phyloP scores from a whole-genome alignment of 345 rosid genomes.

The Syzygium oleosum region DNA sequence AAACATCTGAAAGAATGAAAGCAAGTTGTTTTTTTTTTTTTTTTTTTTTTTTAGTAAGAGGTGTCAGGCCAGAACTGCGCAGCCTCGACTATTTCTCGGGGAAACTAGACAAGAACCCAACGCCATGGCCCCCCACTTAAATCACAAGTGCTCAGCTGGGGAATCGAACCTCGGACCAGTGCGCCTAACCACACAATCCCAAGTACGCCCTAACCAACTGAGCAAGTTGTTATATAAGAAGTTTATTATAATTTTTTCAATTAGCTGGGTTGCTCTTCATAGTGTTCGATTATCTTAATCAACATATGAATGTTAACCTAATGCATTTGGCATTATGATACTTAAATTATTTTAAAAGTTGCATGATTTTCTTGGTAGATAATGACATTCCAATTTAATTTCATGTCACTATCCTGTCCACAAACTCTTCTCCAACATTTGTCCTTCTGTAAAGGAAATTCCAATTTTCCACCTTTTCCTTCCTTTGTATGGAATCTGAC shows the following conservation, averaged over 20 bases:
- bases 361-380: conserved; percentile 81
- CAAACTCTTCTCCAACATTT: not conserved
- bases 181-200: too few relatives aligned
- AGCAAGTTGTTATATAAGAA: not conserved
- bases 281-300: not conserved
- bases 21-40: too few relatives aligned
- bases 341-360: not conserved
- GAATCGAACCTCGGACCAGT: too few relatives aligned
- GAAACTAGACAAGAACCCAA: too few relatives aligned
- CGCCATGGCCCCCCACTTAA: too few relatives aligned
- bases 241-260: not conserved
- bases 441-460: not conserved
- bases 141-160: too few relatives aligned
- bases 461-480: not conserved
- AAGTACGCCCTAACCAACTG: too few relatives aligned
- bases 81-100: too few relatives aligned
- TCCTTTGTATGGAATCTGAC: not conserved
- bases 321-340: not conserved
- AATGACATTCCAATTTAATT: too few relatives aligned
- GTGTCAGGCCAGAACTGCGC: too few relatives aligned
- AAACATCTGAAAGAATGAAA: not conserved
- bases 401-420: not conserved
- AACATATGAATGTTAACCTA: not conserved
- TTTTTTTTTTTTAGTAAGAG: too few relatives aligned
- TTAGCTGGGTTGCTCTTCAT: not conserved